Base-by-base conservation (phyloP, 164 flowering plant species). In the Annona squamosa region DNA sequence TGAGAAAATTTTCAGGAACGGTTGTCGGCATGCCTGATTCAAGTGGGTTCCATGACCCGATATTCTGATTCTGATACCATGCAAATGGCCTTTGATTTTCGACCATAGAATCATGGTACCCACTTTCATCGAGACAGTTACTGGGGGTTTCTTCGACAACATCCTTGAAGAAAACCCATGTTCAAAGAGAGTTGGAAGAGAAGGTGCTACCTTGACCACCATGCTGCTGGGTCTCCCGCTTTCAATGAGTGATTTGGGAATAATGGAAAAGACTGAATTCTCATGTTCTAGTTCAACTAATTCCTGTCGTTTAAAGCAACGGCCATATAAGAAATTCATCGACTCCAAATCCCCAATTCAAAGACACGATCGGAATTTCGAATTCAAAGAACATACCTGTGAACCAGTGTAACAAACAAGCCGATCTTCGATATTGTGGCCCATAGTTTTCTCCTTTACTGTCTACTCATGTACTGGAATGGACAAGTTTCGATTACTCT, bases 161-260 rank as follows among this genome's bases (percentile, higher is more conserved):
- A 57, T 46, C 71, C 41, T 46, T 47, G 67, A 3, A 61, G n/a
- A 46, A 63, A 69, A 66, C 3, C 18, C 10, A 77, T 12, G 37
- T 26, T 26, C 69, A 65, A 75, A 64, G 7, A 48, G 47, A 12
- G 19, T 43, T 66, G 7, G 9, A 74, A 74, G 4, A 18, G 19
- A 9, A 66, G 48, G 41, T 41, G 0, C 71, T 85, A 89, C 93
- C 90, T 89, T 86, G 1, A 89, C 72, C 72, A 87, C 86, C 93
- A 89, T 86, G 63, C 91, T 88, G 75, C 76, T 88, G 72, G 93
- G 84, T 74, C 84, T 84, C 69, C 84, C 82, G 71, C 68, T 83
- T 72, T 82, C 80, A 52, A 71, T 46, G 3, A 80, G 81, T 63
- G 83, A 79, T 72, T 80, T 85, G 59, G 81, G 81, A 48, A 84